Conservation (phyloP, 768 basidiomycete genomes). For the Mycena polygramma region DNA sequence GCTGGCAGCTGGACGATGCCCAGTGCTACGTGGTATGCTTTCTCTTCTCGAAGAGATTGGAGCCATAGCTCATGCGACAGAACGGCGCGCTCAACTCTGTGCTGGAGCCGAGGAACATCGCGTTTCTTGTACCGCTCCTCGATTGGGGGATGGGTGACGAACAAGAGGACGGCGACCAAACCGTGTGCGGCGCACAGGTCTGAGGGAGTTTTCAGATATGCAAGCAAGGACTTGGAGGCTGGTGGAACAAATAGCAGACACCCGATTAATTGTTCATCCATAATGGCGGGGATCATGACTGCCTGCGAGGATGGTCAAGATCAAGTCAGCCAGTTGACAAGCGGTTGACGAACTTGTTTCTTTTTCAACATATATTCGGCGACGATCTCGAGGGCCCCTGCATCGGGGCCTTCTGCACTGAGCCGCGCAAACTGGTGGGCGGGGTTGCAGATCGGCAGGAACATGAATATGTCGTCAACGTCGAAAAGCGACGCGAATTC, state of each 20-base stretch:
- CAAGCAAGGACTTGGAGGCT: background rate
- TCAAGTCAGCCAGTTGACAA: background rate
- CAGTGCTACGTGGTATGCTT: constrained; percentile 8
- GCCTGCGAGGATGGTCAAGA: background rate
- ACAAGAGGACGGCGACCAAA: background rate
- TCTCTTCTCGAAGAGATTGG: constrained; percentile 4
- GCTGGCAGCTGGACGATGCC: constrained; percentile 8
- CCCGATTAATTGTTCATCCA: background rate
- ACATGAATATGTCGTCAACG: background rate
- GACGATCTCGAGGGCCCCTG: background rate
- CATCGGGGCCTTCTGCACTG: background rate
- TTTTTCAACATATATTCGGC: constrained; percentile 5
- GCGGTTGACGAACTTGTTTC: background rate
- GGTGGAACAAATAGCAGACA: constrained; percentile 8
- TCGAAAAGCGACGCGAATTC: background rate
- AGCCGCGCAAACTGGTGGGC: constrained; percentile 28
- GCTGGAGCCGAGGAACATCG: background rate
- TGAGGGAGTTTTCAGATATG: background rate
- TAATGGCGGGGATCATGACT: background rate
- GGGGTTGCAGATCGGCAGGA: constrained; percentile 1
- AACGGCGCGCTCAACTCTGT: constrained; percentile 5
- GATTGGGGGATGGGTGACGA: background rate
- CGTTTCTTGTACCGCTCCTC: background rate
- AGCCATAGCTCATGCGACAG: constrained; percentile 4
- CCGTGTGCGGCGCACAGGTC: background rate